Base-by-base conservation (phyloP, 495 filamentous ascomycete species). In the Achaetomiella virescens region DNA sequence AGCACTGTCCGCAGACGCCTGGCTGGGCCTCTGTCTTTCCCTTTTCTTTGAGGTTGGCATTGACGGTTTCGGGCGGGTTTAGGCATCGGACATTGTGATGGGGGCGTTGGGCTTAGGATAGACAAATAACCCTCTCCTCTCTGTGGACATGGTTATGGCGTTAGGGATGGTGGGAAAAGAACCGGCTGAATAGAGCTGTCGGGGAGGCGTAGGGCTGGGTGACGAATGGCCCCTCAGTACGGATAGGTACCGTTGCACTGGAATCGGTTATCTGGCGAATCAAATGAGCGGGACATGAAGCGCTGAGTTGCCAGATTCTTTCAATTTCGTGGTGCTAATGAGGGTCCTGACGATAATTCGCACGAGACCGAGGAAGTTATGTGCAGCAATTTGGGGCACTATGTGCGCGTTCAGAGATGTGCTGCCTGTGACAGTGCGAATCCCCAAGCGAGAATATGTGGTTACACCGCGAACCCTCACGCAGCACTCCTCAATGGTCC, bases 91-190 rank as follows among this genome's bases (percentile, higher is more conserved):
- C 22, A 18, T 29, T 0, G n/a, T 29, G 11, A n/a, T 21, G 15
- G 15, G 14, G 24, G 37, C 36, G 22, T 35, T 43, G 50, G 38
- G 10, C 22, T 7, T 18, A n/a, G 15, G 35, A 35, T 52, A 36
- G 12, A 44, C 40, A 17, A 44, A 18, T 36, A 44, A 53, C 40
- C 40, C 40, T 52, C 49, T 43, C 38, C 49, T 52, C 49, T 52
- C 49, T n/a, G n/a, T 35, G n/a, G n/a, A n/a, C n/a, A n/a, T n/a
- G n/a, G n/a, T n/a, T n/a, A n/a, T n/a, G n/a, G n/a, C n/a, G n/a
- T n/a, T n/a, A n/a, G n/a, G n/a, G n/a, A n/a, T n/a, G n/a, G n/a
- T n/a, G n/a, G n/a, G n/a, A n/a, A n/a, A n/a, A n/a, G n/a, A n/a
- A n/a, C n/a, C n/a, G n/a, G n/a, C n/a, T n/a, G n/a, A n/a, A n/a